Evolutionary conservation across 805 yeast species (phyloP).

Genomic region (Kuraishia borneana): DNA sequence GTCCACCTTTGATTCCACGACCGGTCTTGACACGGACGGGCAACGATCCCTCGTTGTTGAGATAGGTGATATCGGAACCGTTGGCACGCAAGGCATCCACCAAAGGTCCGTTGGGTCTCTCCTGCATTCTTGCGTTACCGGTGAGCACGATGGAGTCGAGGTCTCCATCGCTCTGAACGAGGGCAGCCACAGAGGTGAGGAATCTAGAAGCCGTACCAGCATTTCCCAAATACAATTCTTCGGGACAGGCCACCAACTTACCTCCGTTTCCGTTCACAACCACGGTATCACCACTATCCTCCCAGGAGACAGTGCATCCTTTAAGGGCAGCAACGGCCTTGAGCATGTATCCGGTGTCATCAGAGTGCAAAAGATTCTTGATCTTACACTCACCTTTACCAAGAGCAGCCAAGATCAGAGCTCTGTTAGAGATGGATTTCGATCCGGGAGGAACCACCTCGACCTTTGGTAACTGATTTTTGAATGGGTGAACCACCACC

Average conservation of each 20-base stretch:
- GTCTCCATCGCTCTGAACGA: conserved; percentile 41
- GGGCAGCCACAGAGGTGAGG: conserved; percentile 83
- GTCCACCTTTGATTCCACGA: conserved; percentile 72
- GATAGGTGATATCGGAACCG: conserved; percentile 66
- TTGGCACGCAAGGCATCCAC: conserved; percentile 82
- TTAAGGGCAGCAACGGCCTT: conserved; percentile 69
- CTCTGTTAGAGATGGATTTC: conserved; percentile 93
- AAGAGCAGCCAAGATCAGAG: conserved; percentile 83
- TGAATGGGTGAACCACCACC: conserved; percentile 52
- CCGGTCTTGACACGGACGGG: conserved; percentile 71
- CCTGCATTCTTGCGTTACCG: conserved; percentile 96
- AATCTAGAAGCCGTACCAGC: conserved; percentile 98
- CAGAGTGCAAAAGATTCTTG: conserved; percentile 84
- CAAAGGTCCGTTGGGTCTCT: conserved; percentile 92
- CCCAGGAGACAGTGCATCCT: conserved; percentile 76
- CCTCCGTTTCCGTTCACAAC: conserved; percentile 85
- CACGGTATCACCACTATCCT: conserved; percentile 83
- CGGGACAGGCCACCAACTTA: conserved; percentile 45
- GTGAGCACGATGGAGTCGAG: conserved; percentile 53
- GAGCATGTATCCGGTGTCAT: conserved; percentile 92
- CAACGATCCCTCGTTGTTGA: conserved; percentile 69
- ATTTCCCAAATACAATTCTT: conserved; percentile 80
- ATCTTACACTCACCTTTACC: conserved; percentile 79
- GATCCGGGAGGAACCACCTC: conserved; percentile 88
- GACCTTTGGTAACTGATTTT: conserved; percentile 22